Base-by-base conservation (phyloP, 352 stramenopile species). In the Globisporangium nagaii region DNA sequence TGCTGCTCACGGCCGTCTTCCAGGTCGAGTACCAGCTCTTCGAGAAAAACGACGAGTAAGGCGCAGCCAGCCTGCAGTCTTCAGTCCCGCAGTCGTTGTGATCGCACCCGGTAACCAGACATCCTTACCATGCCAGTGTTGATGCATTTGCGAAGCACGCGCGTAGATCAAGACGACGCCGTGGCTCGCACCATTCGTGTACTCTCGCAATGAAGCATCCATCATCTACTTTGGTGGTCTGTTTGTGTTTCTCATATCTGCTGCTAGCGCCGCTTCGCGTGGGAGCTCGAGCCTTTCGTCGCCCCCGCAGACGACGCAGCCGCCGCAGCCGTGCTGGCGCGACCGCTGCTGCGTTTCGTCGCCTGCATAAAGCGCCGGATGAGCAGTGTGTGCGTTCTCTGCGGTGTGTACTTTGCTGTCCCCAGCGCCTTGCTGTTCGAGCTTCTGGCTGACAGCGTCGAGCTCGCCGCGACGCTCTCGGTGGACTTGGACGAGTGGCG, bases 11-110 rank as follows among this genome's bases (percentile, higher is more conserved):
- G 25, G 70, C 71, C 43, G 58, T 86, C 15, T 84, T 86, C 51
- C 70, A 81, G 35, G 45, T 89, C 37, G 75, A 89, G 39, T 86
- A 84, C 65, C 49, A 75, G 34, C 52, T 70, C 47, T 89, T 87
- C 37, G 75, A 89, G 60, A 47, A 48, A 13, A 35, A 66, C 9
- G 15, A 25, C 11, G 47, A 62, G 31, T 62, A n/a, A n/a, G n/a
- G n/a, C n/a, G n/a, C n/a, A n/a, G n/a, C n/a, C n/a, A n/a, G n/a
- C n/a, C n/a, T n/a, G n/a, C n/a, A n/a, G n/a, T n/a, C n/a, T n/a
- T n/a, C n/a, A n/a, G n/a, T n/a, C n/a, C n/a, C n/a, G n/a, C n/a
- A n/a, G n/a, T n/a, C n/a, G n/a, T n/a, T n/a, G n/a, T n/a, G n/a
- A n/a, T n/a, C n/a, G n/a, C n/a, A n/a, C n/a, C n/a, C n/a, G n/a